Base-by-base conservation (phyloP, 345 rosid genomes). In the Eucalyptus cloeziana region DNA sequence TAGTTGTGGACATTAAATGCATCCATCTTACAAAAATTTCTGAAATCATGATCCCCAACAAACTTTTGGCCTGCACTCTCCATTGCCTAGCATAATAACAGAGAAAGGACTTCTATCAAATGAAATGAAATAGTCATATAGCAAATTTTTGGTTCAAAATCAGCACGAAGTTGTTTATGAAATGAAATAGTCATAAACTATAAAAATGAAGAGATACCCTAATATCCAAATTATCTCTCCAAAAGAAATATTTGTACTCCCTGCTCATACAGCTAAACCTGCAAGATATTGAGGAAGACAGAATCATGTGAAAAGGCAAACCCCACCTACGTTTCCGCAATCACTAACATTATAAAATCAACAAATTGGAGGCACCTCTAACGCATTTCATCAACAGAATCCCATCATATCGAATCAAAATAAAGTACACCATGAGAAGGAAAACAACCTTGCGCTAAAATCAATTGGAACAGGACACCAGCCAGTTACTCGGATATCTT, bases 11-110 rank as follows among this genome's bases (percentile, higher is more conserved):
- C 98, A 90, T 97, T 96, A 86, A 91, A 94, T 30, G 96, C 99
- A 91, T 97, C 99, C 99, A 96, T 96, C 96, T 97, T 96, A 89
- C 99, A 96, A 79, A 97, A 97, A 92, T 96, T 97, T 86, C 97
- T 93, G 94, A 96, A 97, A 91, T 97, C 98, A 88, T 97, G 99
- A 85, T 96, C 98, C 86, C 99, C 99, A 15, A 97, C 67, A 86
- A 97, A 94, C 92, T 95, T 97, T 92, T 94, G 93, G 37, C 97
- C 96, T 8, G 97, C 99, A 89, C 87, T 92, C 93, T 94, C 96
- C 99, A 97, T 97, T 89, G 93, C 95, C 98, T 96, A 89, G 85
- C 60, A 81, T 87, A 88, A 92, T 54, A 89, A 10, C 13, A 89
- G 79, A 90, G 86, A 67, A 19, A 85, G 88, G 47, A 64, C 86